Conservation (phyloP, 2,329 filamentous ascomycete species). For the Ceratocystis alfenasii region DNA sequence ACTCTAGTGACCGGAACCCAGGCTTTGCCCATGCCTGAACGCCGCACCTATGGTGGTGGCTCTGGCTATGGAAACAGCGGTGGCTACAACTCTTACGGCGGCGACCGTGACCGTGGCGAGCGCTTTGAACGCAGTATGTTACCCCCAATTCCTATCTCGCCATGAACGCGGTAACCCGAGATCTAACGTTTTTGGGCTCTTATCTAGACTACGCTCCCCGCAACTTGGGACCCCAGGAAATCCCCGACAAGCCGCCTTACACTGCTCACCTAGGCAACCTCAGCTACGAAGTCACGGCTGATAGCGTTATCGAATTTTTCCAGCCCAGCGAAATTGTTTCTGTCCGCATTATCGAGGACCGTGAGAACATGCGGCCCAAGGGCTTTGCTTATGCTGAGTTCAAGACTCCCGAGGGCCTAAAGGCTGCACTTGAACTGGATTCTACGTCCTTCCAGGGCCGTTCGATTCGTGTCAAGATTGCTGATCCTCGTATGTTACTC, state of each 20-base stretch:
- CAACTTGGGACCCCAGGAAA: constrained; percentile 58
- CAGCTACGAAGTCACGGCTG: constrained; percentile 81
- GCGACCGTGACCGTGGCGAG: constrained; percentile 9
- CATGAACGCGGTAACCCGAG: background rate
- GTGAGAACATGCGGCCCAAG: constrained; percentile 84
- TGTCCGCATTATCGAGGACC: constrained; percentile 94
- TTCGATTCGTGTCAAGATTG: constrained; percentile 84
- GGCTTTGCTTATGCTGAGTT: constrained; percentile 98
- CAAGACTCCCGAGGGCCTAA: constrained; percentile 71
- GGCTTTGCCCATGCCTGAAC: constrained; percentile 42
- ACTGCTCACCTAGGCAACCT: constrained; percentile 95
- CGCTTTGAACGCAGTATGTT: constrained; percentile 12
- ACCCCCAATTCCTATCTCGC: background rate
- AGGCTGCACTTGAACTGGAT: constrained; percentile 76
- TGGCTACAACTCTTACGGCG: constrained; percentile 25
- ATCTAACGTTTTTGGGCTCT: constrained; percentile 24
- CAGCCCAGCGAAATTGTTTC: constrained; percentile 71
- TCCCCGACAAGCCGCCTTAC: constrained; percentile 85
- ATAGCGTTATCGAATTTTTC: constrained; percentile 78
- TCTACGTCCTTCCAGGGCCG: constrained; percentile 76
- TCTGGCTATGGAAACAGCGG: constrained; percentile 28
- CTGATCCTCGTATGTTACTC: constrained; percentile 74
- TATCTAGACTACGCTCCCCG: constrained; percentile 46
- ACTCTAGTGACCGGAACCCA: constrained; percentile 38
- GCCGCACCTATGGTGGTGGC: constrained; percentile 30